Percentiles rank a stretch among this genome's conserved stretches.
Conservation (phyloP, 116 monocot genomes). For the Trichopus zeylanicus region DNA sequence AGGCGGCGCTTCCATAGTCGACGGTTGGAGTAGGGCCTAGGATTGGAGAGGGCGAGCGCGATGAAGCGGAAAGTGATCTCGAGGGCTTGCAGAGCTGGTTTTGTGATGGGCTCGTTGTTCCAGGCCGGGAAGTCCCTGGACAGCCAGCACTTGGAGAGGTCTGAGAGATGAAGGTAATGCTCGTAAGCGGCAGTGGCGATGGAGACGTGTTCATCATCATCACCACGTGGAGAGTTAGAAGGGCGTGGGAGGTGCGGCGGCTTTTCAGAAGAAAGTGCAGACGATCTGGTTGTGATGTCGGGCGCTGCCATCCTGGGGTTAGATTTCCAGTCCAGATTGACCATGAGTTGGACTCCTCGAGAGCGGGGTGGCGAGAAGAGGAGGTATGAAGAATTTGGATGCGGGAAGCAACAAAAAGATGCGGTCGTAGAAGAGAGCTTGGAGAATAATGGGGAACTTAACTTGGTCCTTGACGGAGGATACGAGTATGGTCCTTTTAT, state of each 20-base stretch:
- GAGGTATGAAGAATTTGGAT: too few species aligned
- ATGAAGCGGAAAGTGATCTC: conserved; percentile 86
- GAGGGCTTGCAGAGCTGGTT: conserved; percentile 62
- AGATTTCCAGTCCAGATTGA: background rate
- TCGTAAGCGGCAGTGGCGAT: conserved; percentile 43
- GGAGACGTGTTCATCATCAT: background rate
- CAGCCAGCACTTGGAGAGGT: conserved; percentile 38
- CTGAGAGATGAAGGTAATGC: conserved; percentile 63
- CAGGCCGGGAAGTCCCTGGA: conserved; percentile 45
- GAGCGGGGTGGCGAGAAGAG: too few species aligned
- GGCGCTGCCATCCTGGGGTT: background rate
- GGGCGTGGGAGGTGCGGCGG: background rate
- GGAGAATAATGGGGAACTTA: too few species aligned
- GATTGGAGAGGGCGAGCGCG: conserved; percentile 55
- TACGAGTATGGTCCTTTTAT: too few species aligned
- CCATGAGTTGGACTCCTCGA: too few species aligned
- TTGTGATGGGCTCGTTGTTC: conserved; percentile 48
- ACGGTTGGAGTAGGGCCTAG: conserved; percentile 50
- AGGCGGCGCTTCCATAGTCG: conserved; percentile 54
- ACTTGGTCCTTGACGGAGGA: too few species aligned
- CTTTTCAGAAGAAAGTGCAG: background rate
- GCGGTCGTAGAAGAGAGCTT: too few species aligned
- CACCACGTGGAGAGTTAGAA: background rate
- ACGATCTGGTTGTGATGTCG: background rate
- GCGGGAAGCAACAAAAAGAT: too few species aligned